Evolutionary conservation across 371 early-diverging fungal species (phyloP).

Genomic region (Neoconidiobolus thromboides): DNA sequence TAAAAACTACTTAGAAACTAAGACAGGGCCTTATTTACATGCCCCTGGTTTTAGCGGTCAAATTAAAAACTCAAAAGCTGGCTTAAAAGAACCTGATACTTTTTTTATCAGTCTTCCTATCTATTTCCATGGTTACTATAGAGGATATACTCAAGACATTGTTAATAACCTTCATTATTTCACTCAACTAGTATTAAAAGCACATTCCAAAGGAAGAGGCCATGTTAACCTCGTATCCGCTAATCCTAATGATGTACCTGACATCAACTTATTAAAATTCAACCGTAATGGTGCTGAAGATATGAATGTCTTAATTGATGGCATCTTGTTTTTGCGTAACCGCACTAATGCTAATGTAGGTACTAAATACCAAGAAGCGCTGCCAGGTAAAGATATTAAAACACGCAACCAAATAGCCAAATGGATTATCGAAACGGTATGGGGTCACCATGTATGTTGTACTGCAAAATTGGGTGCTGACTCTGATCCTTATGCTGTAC

Average conservation of each 20-base stretch:
- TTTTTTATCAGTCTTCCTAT: neutral
- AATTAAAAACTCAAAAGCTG: neutral
- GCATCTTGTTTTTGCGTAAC: neutral
- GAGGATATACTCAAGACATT: neutral
- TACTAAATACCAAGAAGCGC: neutral
- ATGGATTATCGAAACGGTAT: conserved; percentile 8
- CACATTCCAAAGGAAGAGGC: neutral
- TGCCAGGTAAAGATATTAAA: neutral
- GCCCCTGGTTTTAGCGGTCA: neutral
- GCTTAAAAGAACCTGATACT: neutral
- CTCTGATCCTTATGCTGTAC: conserved; percentile 16
- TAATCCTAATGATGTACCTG: conserved; percentile 1
- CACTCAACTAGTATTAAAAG: neutral
- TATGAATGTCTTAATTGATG: neutral
- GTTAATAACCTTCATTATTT: neutral
- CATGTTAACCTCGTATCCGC: neutral
- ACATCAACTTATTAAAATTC: conserved; percentile 6
- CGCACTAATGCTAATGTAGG: neutral
- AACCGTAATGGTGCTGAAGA: neutral
- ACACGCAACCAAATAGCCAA: neutral
- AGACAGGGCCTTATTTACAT: conserved; percentile 2
- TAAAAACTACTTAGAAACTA: neutral
- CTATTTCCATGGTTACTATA: conserved; percentile 1
- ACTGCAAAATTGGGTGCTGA: conserved; percentile 15
- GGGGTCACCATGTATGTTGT: conserved; percentile 12